Base-by-base conservation (phyloP, 2,329 filamentous ascomycete species). In the Fusarium phyllophilum region DNA sequence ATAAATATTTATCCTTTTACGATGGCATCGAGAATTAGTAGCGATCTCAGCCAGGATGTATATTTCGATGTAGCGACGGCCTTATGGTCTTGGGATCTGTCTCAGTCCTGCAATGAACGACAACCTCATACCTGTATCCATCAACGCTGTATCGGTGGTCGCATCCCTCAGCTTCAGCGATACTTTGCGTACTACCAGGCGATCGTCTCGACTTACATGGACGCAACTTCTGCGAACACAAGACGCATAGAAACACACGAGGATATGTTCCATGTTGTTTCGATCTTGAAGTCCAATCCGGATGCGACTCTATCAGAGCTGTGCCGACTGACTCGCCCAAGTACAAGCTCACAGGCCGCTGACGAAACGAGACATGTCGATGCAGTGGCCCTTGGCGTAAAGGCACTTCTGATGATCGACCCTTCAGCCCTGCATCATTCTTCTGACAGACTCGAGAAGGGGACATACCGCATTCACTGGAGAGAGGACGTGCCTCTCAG, bases 311-410 rank as follows among this genome's bases (percentile, higher is more conserved):
- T 62, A 1, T 58, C 26, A 9, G 41, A 62, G 6, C 22, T 62
- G 15, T 57, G 51, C 1, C 26, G 8, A 11, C 3, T 58, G 15
- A n/a, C n/a, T n/a, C 4, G 6, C 6, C 1, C 6, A 4, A n/a
- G 6, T 0, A 20, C n/a, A 20, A 22, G 2, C 4, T 17, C 39
- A 15, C 22, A 46, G 0, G 4, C 0, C 9, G 5, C 5, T 24
- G 22, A 29, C 7, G 1, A 2, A n/a, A 14, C 1, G 6, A 41
- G 6, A 10, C 29, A 44, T 6, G 33, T 36, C 7, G 33, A 58
- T 39, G 3, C 24, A 12, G 33, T 58, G 0, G 14, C 33, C 14
- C 60, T 62, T 22, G 33, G 24, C 2, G 33, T 62, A 2, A 62
- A 46, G 15, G 3, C 22, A 6, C n/a, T 62, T 15, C 8, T 62